These are phyloP conservation scores for Myriosclerotinia curreyana DNA, from an alignment of 2,329 filamentous ascomycete genomes.

Conservation along the genomic window DNA sequence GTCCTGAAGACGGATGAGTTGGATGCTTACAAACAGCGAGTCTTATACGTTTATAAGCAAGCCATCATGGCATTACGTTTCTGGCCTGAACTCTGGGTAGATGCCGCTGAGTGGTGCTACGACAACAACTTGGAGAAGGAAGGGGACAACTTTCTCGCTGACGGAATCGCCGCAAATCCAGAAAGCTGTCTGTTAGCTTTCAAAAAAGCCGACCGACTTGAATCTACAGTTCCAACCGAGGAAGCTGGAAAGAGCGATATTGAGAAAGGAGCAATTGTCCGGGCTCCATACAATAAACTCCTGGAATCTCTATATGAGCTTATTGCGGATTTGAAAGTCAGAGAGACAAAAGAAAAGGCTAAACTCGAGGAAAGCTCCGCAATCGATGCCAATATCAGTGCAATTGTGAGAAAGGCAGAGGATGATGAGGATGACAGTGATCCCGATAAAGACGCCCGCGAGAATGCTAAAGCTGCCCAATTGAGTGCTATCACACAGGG, in stretches of 20 bases:
- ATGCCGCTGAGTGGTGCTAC: constrained; percentile 90
- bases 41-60: constrained; percentile 90
- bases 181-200: constrained; percentile 90
- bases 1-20: constrained; percentile 81
- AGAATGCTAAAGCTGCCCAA: constrained; percentile 56
- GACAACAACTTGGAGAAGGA: constrained; percentile 68
- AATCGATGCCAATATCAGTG: constrained; percentile 39
- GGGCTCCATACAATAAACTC: constrained; percentile 78
- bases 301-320: constrained; percentile 86
- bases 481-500: constrained; percentile 61
- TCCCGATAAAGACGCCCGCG: constrained; percentile 40
- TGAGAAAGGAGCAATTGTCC: constrained; percentile 60
- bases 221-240: constrained; percentile 71
- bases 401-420: constrained; percentile 48
- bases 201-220: constrained; percentile 83
- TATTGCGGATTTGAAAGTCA: constrained; percentile 67
- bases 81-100: constrained; percentile 94
- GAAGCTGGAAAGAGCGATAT: constrained; percentile 68
- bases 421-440: constrained; percentile 47
- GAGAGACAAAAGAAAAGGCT: constrained; percentile 56
- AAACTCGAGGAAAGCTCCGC: constrained; percentile 52
- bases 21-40: constrained; percentile 69
- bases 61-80: constrained; percentile 90
- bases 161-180: constrained; percentile 85
- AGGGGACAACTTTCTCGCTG: constrained; percentile 64